Evolutionary conservation across 257 asterid species (phyloP), one percentile per base, ranked within the genome.

Genomic region (Salvia rosmarinus): DNA sequence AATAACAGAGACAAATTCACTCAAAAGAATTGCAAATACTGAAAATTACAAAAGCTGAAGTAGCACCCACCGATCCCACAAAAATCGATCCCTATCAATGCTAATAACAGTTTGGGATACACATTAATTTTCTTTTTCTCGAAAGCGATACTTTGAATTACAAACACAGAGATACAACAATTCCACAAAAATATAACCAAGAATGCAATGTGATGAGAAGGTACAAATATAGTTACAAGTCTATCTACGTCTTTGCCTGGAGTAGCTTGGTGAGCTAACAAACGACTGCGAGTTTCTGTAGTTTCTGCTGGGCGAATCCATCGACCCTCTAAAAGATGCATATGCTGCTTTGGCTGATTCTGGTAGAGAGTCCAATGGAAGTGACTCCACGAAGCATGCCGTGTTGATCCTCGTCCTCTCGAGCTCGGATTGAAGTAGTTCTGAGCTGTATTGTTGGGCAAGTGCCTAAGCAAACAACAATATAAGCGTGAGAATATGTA

Each of bases 291-390:
- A 44, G 70, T 83, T 84, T 82, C 94, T 83, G 68, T 54, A 80
- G 73, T 60, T 85, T 76, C 85, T 78, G 84, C 86, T 83, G n/a
- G 97, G 96, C 67, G 96, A 86, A 77, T 85, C 91, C 80, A 77
- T 73, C 6, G 92, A 75, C 57, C 90, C 97, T 74, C 95, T 82
- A 49, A 89, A 95, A 20, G 99, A 94, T 70, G 99, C 99, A 73
- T 89, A 95, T 10, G 99, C 96, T 59, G 96, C 98, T 87, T 91
- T 95, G 11, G 98, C 99, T 11, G 98, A 89, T 83, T 91, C 98
- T 10, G 99, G 96, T 57, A 91, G 90, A 0, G 96, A 82, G 74
- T 88, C 97, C 70, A 89, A 71, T 5, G 97, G 85, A 42, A 91
- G 86, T 0, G 96, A 80, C 78, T 91, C 99, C 51, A 91, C 94